Conservation (phyloP, 2,329 filamentous ascomycete species). For the Colletotrichum sp. region DNA sequence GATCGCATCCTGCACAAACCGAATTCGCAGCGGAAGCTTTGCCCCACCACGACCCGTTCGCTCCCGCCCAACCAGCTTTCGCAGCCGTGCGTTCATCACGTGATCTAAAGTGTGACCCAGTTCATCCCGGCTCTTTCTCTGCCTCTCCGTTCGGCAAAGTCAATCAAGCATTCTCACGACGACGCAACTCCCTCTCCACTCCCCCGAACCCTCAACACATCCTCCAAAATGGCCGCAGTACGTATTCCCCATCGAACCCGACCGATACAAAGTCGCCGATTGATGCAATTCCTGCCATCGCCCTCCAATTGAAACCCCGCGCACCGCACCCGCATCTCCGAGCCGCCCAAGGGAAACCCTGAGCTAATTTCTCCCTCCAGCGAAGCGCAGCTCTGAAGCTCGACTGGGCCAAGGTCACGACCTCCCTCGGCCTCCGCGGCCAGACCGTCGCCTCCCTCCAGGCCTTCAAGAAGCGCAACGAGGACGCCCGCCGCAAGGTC, state of each 20-base stretch:
- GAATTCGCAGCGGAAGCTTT: neutral
- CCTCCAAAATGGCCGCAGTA: constrained; percentile 72
- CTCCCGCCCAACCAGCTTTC: neutral
- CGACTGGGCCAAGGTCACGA: constrained; percentile 96
- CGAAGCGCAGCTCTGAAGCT: constrained; percentile 98
- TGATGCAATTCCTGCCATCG: constrained; percentile 17
- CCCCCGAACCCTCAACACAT: constrained; percentile 49
- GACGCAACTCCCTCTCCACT: constrained; percentile 54
- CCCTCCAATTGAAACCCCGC: constrained; percentile 12
- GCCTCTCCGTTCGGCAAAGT: constrained; percentile 47
- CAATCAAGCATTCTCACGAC: constrained; percentile 51
- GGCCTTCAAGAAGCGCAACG: constrained; percentile 99
- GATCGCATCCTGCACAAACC: neutral
- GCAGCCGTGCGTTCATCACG: constrained; percentile 29
- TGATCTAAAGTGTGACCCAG: constrained; percentile 26
- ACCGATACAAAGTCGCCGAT: constrained; percentile 21
- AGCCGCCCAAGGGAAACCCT: constrained; percentile 25
- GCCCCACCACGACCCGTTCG: constrained; percentile 8
- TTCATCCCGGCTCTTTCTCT: constrained; percentile 29
- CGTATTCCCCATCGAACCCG: constrained; percentile 39
- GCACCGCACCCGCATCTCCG: neutral
- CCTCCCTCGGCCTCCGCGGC: constrained; percentile 94
- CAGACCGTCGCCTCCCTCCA: constrained; percentile 90
- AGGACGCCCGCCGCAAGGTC: constrained; percentile 95
- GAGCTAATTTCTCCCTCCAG: constrained; percentile 70